Percentiles rank a stretch among this genome's conserved stretches.
Conservation (phyloP, 2,329 filamentous ascomycete species). For the Neonectria punicea region DNA sequence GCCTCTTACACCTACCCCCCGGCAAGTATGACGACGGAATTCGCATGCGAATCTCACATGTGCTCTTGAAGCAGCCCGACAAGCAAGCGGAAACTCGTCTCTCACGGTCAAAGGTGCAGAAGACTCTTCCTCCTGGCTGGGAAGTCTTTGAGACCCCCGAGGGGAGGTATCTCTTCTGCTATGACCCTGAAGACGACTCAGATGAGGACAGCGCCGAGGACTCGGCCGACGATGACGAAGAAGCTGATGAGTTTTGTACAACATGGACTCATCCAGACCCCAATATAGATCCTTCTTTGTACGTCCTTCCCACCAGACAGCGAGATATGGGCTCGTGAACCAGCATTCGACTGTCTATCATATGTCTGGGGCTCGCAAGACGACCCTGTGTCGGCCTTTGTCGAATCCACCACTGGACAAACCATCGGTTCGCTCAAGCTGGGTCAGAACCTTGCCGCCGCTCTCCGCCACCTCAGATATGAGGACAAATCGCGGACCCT, state of each 20-base stretch:
- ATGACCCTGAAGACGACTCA: neutral
- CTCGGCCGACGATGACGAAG: neutral
- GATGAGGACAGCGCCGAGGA: neutral
- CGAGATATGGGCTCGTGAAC: constrained; percentile 5
- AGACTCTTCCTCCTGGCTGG: constrained; percentile 5
- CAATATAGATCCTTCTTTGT: neutral
- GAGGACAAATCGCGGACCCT: neutral
- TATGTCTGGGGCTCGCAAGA: constrained; percentile 10
- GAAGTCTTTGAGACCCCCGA: constrained; percentile 9
- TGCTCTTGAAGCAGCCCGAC: neutral
- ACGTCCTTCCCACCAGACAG: constrained; percentile 2
- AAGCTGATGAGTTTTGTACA: neutral
- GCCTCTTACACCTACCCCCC: neutral
- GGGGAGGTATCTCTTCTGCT: constrained; percentile 7
- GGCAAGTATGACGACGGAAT: neutral
- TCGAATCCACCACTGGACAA: neutral
- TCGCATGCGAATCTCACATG: neutral
- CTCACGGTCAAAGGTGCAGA: neutral
- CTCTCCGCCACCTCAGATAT: constrained; percentile 11
- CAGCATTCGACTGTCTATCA: constrained; percentile 14
- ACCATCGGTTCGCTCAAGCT: neutral
- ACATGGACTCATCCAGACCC: constrained; percentile 12
- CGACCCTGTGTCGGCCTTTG: neutral
- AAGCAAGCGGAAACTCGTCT: neutral
- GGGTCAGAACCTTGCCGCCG: constrained; percentile 4